phyloP scores from a whole-genome alignment of 352 stramenopile species.

The Phytophthora megakarya region DNA sequence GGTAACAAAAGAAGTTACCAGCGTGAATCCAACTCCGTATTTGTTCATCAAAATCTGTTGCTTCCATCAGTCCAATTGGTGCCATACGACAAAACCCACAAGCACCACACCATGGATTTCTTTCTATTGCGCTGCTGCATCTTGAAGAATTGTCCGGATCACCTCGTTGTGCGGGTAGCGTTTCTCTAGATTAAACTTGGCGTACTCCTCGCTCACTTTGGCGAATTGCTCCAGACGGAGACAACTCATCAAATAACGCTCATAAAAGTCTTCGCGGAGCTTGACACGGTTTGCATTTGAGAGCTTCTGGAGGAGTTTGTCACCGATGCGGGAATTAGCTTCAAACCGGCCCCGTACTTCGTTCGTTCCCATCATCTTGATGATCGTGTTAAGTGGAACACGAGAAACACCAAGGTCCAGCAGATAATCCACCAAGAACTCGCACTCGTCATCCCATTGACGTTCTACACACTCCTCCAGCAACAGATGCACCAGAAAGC shows the following conservation, averaged over 20 bases:
- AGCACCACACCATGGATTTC: neutral
- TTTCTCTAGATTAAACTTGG: conserved; percentile 26
- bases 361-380: conserved; percentile 43
- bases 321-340: conserved; percentile 36
- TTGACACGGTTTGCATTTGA: conserved; percentile 23
- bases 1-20: conserved; percentile 10
- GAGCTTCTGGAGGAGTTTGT: conserved; percentile 36
- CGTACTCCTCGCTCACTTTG: conserved; percentile 31
- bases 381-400: conserved; percentile 34
- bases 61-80: neutral
- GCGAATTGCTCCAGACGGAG: conserved; percentile 41
- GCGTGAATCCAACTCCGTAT: conserved; percentile 10
- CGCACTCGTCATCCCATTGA: conserved; percentile 38
- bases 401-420: conserved; percentile 28
- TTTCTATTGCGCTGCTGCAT: conserved; percentile 35
- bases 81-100: neutral
- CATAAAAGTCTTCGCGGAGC: conserved; percentile 42
- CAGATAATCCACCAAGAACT: conserved; percentile 40
- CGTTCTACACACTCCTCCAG: conserved; percentile 42
- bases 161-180: conserved; percentile 43
- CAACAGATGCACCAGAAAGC: conserved; percentile 54
- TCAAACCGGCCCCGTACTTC: conserved; percentile 40
- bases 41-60: conserved; percentile 4
- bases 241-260: conserved; percentile 47
- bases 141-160: conserved; percentile 39